Evolutionary conservation across 208 protist genomes (phyloP), one percentile per base, ranked within the genome.

Genomic region (Lotmaria passim): DNA sequence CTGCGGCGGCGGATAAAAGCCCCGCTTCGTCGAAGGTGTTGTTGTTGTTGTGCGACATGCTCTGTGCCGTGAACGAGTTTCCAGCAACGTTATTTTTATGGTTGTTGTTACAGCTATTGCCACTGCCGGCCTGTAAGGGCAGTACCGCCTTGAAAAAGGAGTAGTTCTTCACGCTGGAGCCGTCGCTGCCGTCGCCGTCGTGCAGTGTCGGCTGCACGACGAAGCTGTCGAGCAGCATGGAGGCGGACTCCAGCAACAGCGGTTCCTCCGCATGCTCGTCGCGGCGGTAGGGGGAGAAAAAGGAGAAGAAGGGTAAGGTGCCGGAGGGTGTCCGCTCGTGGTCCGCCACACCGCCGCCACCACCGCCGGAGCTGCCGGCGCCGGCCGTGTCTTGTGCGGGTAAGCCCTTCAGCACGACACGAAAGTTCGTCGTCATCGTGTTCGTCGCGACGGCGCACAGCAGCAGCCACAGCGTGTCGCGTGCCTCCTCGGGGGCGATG

Each of bases 391-490:
- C 63, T 3, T 24, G 57, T 3, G 59, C 56, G 17, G 73, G 73
- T 10, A 80, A 63, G 39, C 78, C 78, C 6, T 34, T 48, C 51
- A 83, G 47, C 30, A 68, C 64, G 5, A 83, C 31, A 12, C 53
- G 63, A 30, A 83, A 70, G 33, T 70, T 65, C 46, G 63, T 7
- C 12, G 26, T 33, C 0, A 12, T 46, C 28, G 67, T 60, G 68
- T 86, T 86, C 0, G 73, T 75, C 28, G 73, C 81, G 11, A 90
- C 68, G 24, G 81, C 66, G 66, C 80, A 82, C 30, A 90, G 73
- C 60, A 90, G 75, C 62, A 84, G 53, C 78, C 77, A 86, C 74
- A 90, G 84, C 55, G 71, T 81, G 53, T 90, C 84, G 31, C 80
- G 80, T 0, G 81, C 84, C 51, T 90, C 78, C 63, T 86, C 84